A percentile compares a stretch with the other conserved stretches of the same genome.
Evolutionary conservation across 2,329 filamentous ascomycete species (phyloP).

Genomic region (Trichophyton equinum): DNA sequence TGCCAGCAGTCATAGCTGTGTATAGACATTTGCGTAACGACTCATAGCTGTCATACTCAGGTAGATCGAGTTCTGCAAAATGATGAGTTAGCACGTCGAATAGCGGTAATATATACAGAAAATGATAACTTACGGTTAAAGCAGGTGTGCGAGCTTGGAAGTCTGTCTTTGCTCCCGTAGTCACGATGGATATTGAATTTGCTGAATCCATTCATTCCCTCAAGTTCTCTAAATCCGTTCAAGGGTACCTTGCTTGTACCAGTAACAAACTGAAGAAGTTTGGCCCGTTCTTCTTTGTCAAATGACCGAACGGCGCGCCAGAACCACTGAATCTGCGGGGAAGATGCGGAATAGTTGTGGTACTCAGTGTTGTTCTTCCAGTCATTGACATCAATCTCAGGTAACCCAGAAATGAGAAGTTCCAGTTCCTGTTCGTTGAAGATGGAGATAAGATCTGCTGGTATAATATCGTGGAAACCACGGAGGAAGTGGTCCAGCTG

Average conservation of each 20-base stretch:
- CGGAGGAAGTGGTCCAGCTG: constrained; percentile 89
- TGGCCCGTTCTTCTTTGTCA: constrained; percentile 96
- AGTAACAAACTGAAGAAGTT: constrained; percentile 93
- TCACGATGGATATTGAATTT: constrained; percentile 98
- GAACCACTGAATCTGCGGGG: constrained; percentile 98
- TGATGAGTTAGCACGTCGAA: constrained; percentile 22
- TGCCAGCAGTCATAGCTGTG: constrained; percentile 94
- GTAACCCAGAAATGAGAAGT: constrained; percentile 86
- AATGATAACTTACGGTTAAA: constrained; percentile 76
- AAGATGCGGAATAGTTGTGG: constrained; percentile 90
- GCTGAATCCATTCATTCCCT: constrained; percentile 97
- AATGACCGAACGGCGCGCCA: constrained; percentile 95
- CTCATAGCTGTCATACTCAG: constrained; percentile 96
- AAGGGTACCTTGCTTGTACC: constrained; percentile 96
- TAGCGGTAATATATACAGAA: background rate
- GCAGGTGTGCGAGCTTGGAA: constrained; percentile 95
- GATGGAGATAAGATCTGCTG: constrained; percentile 83
- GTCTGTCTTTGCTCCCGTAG: constrained; percentile 87
- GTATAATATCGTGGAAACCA: constrained; percentile 97
- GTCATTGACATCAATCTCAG: constrained; percentile 94
- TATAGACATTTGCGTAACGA: constrained; percentile 72
- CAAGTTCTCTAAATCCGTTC: constrained; percentile 96
- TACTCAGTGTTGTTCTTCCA: constrained; percentile 99
- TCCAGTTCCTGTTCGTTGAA: constrained; percentile 98
- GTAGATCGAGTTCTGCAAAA: constrained; percentile 76